Evolutionary conservation across 495 filamentous ascomycete species (phyloP), one percentile per base, ranked within the genome.

Genomic region (Penicilliopsis zonata): DNA sequence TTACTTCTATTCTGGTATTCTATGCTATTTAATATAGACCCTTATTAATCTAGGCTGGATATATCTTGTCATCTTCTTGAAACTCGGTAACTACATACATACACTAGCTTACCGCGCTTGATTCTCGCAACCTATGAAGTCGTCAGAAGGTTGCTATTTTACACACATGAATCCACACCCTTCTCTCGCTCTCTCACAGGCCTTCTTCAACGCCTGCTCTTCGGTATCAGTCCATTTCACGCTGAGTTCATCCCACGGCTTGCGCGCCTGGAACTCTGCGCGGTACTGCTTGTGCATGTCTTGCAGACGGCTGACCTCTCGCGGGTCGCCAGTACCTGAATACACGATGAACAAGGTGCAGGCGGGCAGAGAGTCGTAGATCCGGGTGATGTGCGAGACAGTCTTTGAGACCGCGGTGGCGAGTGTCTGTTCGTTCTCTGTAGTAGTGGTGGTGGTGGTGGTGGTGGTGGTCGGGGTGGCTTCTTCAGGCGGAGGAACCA

Each of bases 181-280:
- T 18, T 77, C 59, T 22, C 86, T 70, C 1, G 88, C 86, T 23
- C 59, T 58, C 36, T 65, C 61, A 36, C 76, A 74, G 0, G 86
- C 87, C 44, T 59, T 69, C 49, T 70, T 78, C 43, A 94, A 51
- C 23, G 70, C 74, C 56, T 92, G 81, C 19, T 86, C 80, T 52
- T 96, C 88, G 3, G 46, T 60, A 52, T 94, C 86, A 8, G 88
- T 94, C 88, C 88, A 96, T 53, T 86, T 76, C 18, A 94, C 78
- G 36, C 58, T 82, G 28, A 94, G 49, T 35, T 93, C 62, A 50
- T 94, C 82, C 88, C 87, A 96, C 26, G 86, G 85, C 48, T 74
- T 82, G 3, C 67, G 64, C 1, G 69, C 60, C 13, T 63, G 63
- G 49, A 78, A 93, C 56, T 96, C 88, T 36, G 73, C 65, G 42